Evolutionary conservation across 1,284 basidiomycete species (phyloP).

Genomic region (Erythrobasidium hasegawianum): DNA sequence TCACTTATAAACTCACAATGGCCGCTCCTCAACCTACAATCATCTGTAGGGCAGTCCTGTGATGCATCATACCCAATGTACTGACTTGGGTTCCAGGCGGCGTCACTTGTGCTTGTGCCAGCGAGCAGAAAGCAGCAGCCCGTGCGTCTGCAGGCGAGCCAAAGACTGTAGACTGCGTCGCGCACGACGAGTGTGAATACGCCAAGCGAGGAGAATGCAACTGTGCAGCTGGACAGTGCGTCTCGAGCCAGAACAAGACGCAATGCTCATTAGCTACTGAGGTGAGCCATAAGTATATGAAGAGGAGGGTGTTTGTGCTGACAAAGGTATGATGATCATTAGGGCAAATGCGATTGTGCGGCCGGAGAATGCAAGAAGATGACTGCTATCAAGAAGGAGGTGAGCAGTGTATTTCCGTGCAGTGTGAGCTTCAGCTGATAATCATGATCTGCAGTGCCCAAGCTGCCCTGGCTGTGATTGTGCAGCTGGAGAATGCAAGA

Average conservation of each 20-base stretch:
- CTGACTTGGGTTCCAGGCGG: constrained; percentile 29
- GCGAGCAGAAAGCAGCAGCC: constrained; percentile 21
- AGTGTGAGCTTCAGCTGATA: not conserved
- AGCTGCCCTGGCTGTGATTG: constrained; percentile 26
- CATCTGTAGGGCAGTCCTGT: constrained; percentile 34
- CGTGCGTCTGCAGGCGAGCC: not conserved
- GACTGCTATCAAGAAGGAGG: constrained; percentile 21
- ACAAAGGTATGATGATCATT: not conserved
- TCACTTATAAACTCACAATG: constrained; percentile 6
- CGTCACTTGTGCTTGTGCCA: constrained; percentile 32
- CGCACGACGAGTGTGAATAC: constrained; percentile 22
- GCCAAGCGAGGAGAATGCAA: constrained; percentile 27
- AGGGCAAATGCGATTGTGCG: constrained; percentile 32
- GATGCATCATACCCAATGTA: no score
- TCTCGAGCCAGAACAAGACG: constrained; percentile 33
- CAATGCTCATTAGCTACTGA: constrained; percentile 26
- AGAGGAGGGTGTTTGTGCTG: not conserved
- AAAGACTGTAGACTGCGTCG: constrained; percentile 18
- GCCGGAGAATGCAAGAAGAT: constrained; percentile 35
- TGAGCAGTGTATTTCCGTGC: not conserved
- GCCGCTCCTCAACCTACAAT: constrained; percentile 24
- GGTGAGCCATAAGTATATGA: constrained; percentile 7
- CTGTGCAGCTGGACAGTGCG: constrained; percentile 19
- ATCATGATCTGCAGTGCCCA: not conserved
- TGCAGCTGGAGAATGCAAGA: constrained; percentile 31